Evolutionary conservation across 768 basidiomycete genomes (phyloP).

Genomic region (Xerocomellus dryophilus): DNA sequence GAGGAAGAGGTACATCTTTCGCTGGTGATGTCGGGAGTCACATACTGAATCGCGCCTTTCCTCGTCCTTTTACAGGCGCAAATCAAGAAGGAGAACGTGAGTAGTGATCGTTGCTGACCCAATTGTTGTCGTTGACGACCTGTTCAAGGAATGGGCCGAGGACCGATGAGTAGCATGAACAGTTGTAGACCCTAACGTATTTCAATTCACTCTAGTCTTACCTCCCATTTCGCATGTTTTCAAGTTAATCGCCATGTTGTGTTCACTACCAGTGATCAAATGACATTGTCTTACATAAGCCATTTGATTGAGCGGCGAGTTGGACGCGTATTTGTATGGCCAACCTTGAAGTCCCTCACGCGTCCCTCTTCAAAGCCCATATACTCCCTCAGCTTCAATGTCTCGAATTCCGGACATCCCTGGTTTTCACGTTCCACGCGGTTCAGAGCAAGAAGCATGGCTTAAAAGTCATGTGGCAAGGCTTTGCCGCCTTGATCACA

Average conservation of each 20-base stretch:
- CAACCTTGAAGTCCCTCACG: neutral
- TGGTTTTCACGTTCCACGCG: conserved; percentile 50
- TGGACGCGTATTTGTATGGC: neutral
- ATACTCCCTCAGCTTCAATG: conserved; percentile 30
- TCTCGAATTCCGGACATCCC: conserved; percentile 70
- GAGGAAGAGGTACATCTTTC: conserved; percentile 83
- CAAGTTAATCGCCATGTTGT: conserved; percentile 20
- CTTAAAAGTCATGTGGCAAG: conserved; percentile 60
- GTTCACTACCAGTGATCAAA: neutral
- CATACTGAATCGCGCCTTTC: conserved; percentile 5
- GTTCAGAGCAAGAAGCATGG: conserved; percentile 63
- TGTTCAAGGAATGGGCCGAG: conserved; percentile 84
- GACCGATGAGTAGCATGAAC: conserved; percentile 57
- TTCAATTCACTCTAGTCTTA: conserved; percentile 21
- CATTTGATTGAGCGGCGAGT: neutral
- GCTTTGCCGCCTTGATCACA: conserved; percentile 62
- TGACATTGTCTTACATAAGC: conserved; percentile 22
- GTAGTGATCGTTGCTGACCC: conserved; percentile 28
- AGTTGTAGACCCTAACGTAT: conserved; percentile 27
- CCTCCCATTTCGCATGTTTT: conserved; percentile 13
- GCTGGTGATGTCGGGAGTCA: neutral
- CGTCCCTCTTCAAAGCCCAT: neutral
- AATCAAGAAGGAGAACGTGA: conserved; percentile 99
- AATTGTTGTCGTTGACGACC: conserved; percentile 16
- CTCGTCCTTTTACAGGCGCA: conserved; percentile 58